Evolutionary conservation across 306 rosid species (phyloP), one percentile per base, ranked within the genome.

Genomic region (Styphnolobium japonicum): DNA sequence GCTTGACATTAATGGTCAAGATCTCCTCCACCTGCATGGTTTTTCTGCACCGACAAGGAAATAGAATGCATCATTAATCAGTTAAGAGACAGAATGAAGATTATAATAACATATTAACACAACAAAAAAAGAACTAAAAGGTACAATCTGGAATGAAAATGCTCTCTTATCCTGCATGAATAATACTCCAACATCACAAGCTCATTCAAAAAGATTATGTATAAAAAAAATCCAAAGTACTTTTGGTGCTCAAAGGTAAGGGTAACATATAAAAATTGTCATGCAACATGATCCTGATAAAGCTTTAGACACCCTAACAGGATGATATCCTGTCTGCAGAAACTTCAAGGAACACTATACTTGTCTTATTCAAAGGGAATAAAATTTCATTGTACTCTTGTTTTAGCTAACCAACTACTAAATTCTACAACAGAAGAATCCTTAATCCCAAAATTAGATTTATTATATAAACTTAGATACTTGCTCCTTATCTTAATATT

Each of bases 1-100:
- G 90, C 43, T 90, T 90, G 10, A 90, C 78, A 34, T 71, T 67
- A 2, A 88, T 88, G 52, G 94, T 90, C 49, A 90, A 68, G 45
- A 90, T 88, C 63, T 90, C 92, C 69, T 90, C 94, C 15, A 86
- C 90, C 8, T 39, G 71, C 76, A 76, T 82, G 51, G 82, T 76
- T 80, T 80, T 86, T 19, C 91, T 90, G 78, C 73, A 83, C 0
- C 12, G 48, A 64, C 43, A 65, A 71, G n/a, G 19, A 78, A 72
- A 19, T 36, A 23, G 10, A 27, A 56, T 0, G 1, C 49, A 10
- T 72, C 22, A 69, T 46, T 65, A 36, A 12, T 5, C 2, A 5
- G 48, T 23, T 27, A 31, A 31, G 16, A 40, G 61, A 40, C 15
- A 37, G 4, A 56, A 22, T n/a, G 12, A 63, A 40, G 23, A 29